Base-by-base conservation (phyloP, 2,329 filamentous ascomycete species). In the Rhynchosporium secalis region DNA sequence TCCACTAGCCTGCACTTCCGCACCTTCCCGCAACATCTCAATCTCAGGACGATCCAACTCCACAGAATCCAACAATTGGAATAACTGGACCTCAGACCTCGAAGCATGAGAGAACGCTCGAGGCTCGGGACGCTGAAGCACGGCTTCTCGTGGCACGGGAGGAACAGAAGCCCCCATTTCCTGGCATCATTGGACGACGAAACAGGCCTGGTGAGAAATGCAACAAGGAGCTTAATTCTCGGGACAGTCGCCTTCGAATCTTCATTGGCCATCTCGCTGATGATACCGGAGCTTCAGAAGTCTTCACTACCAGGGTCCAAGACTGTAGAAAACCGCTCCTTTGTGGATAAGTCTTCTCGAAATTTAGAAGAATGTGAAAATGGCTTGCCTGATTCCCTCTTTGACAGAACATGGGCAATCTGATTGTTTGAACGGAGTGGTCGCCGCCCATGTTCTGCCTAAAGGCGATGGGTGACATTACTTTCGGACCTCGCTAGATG, bases 41-140 rank as follows among this genome's bases (percentile, higher is more conserved):
- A 43, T 43, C 41, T 43, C 41, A 15, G 48, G 29, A 40, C 33
- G 33, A 33, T 55, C 46, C 59, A 40, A 38, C 20, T 40, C 51
- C 52, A 36, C 55, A 45, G 1, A 20, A 26, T 51, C 38, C 29
- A 38, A 58, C 56, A 48, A 65, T 48, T 58, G 56, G 60, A 52
- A 20, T 20, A 20, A 20, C 20, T 20, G 20, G 20, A 20, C 40
- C 62, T 52, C 60, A 60, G 60, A 48, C 60, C 49, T 60, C 56
- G 51, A 49, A 33, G 29, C 29, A 36, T 6, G 51, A 29, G 20
- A 47, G 52, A 64, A 58, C 20, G 20, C 20, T 20, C 20, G 20
- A 20, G 62, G 59, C 29, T 61, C 58, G 59, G 62, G 56, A 64
- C 59, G 62, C 59, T 47, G 52, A 40, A 54, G 43, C 59, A 62